phyloP scores from a whole-genome alignment of 768 basidiomycete species.

The Filobasidium floriforme region DNA sequence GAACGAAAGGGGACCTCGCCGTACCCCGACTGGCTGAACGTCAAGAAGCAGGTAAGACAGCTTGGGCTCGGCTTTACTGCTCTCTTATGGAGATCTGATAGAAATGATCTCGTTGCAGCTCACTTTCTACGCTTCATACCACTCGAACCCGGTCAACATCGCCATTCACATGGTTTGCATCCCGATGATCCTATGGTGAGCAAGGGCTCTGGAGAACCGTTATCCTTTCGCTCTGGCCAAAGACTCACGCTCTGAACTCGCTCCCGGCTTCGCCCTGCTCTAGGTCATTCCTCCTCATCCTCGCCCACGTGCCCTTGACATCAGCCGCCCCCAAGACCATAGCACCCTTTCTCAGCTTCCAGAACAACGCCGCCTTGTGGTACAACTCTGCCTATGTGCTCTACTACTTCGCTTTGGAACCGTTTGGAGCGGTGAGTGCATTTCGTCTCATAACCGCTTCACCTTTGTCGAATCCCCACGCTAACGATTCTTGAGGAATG shows the following conservation, averaged over 20 bases:
- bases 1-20: conserved; percentile 19
- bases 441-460: not conserved
- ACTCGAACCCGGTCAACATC: conserved; percentile 72
- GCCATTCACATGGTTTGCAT: conserved; percentile 79
- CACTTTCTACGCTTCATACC: conserved; percentile 88
- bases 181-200: conserved; percentile 70
- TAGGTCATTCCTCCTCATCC: conserved; percentile 17
- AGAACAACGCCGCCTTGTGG: conserved; percentile 61
- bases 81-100: not conserved
- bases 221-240: conserved; percentile 19
- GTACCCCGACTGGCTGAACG: conserved; percentile 22
- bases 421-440: conserved; percentile 63
- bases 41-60: conserved; percentile 23
- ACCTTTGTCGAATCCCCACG: not conserved
- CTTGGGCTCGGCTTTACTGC: not conserved
- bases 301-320: conserved; percentile 17
- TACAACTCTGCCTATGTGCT: conserved; percentile 55
- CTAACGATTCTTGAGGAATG: no score
- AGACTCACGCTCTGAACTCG: not conserved
- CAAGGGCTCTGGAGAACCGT: no score
- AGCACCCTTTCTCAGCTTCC: conserved; percentile 52
- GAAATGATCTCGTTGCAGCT: conserved; percentile 51
- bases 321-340: conserved; percentile 22
- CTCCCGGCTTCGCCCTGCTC: not conserved
- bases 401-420: conserved; percentile 78